Evolutionary conservation across 768 basidiomycete species (phyloP).

Genomic region (Ramaria rubella): DNA sequence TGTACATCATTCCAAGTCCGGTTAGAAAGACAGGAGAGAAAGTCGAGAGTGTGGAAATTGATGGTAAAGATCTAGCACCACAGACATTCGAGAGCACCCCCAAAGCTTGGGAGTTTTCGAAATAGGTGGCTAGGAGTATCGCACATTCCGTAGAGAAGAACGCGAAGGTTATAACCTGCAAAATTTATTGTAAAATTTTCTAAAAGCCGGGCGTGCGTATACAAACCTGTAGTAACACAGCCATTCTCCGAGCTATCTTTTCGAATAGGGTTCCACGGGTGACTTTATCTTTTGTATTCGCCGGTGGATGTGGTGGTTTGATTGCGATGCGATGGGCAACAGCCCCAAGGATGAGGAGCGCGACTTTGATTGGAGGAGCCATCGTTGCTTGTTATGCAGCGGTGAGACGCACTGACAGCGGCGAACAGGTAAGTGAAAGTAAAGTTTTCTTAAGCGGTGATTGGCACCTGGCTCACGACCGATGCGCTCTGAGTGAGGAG

Average conservation of each 20-base stretch:
- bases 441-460: neutral
- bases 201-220: neutral
- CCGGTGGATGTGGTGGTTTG: neutral
- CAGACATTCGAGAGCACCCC: neutral
- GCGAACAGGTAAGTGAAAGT: neutral
- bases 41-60: conserved; percentile 22
- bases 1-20: too few relatives aligned
- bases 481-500: too few relatives aligned
- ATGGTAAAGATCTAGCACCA: conserved; percentile 11
- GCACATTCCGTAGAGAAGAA: neutral
- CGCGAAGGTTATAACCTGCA: neutral
- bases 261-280: neutral
- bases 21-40: conserved; percentile 18
- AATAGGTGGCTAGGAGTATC: neutral
- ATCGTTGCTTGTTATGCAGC: neutral
- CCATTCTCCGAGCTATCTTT: neutral
- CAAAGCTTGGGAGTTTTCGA: neutral
- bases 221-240: neutral
- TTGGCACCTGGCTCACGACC: too few relatives aligned
- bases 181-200: neutral
- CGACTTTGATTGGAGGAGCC: neutral
- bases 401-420: neutral
- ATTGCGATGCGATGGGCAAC: neutral
- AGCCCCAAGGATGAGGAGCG: neutral
- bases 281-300: neutral